phyloP scores from a whole-genome alignment of 2,329 filamentous ascomycete species.

The Didymella keratinophila region DNA sequence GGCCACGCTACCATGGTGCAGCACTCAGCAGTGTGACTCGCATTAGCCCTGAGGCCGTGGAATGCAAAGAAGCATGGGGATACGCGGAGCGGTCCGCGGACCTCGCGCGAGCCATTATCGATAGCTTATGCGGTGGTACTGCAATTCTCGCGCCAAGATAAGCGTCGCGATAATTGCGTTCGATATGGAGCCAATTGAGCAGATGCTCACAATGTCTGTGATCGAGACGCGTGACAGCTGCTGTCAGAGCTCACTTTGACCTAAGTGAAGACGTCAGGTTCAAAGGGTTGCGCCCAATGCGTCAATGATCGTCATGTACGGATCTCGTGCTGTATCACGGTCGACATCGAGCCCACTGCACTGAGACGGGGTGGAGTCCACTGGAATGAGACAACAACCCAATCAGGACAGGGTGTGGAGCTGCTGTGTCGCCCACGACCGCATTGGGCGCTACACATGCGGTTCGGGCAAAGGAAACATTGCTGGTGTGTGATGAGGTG shows the following conservation, averaged over 20 bases:
- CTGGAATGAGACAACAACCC: slow-evolving; percentile 19
- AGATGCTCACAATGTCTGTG: not conserved
- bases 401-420: slow-evolving; percentile 31
- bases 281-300: not conserved
- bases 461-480: slow-evolving; percentile 34
- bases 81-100: not conserved
- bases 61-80: not conserved
- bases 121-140: slow-evolving; percentile 4
- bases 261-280: slow-evolving; percentile 3
- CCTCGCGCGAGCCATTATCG: not conserved
- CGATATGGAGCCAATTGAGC: not conserved
- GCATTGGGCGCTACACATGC: slow-evolving; percentile 25
- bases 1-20: slow-evolving; percentile 4
- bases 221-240: not conserved
- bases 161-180: not conserved
- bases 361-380: slow-evolving; percentile 16
- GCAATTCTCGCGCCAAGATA: not conserved
- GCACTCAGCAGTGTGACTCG: slow-evolving; percentile 8
- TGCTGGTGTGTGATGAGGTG: slow-evolving; percentile 42
- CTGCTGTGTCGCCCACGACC: slow-evolving; percentile 23
- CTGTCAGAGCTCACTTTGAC: not conserved
- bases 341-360: slow-evolving; percentile 21
- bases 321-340: slow-evolving; percentile 27
- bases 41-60: slow-evolving; percentile 5
- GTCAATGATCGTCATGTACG: slow-evolving; percentile 5